Evolutionary conservation across 1,139 yeast species (phyloP), one percentile per base, ranked within the genome.

Genomic region (Nakaseomyces nivariensis): DNA sequence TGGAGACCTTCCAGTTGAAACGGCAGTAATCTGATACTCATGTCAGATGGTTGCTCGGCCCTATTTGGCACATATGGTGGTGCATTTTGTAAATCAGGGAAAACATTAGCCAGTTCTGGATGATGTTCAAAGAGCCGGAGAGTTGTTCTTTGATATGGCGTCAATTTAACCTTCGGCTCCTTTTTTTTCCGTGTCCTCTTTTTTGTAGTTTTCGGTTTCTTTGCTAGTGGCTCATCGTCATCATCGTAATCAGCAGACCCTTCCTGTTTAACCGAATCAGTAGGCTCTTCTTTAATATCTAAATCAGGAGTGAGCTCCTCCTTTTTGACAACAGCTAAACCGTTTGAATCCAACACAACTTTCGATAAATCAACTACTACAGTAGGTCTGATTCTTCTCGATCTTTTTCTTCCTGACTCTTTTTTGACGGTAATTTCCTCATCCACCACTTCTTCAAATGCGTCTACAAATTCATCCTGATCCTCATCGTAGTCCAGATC

Each of bases 1-100:
- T 85, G 78, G 48, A 92, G 72, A 27, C 98, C 98, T 70, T 92
- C 99, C 13, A 79, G 72, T 67, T 92, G 99, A 67, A 94, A 92
- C 0, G 97, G 97, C 42, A 92, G 71, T 42, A 92, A 69, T 38
- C 75, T 75, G 45, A 89, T 75, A 0, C 77, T 77, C 85, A 92
- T 78, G 4, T 87, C 90, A 1, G 71, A 75, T 0, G 98, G 98
- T 60, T 90, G 97, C 7, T 69, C 72, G 0, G 90, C 84, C 51
- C 83, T 71, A 53, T 76, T 79, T 0, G 81, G 79, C 25, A 68
- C 71, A 25, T 81, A 77, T 13, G 64, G 63, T 1, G 78, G 77
- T 4, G 75, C 66, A 2, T 72, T 67, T 44, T 74, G 79, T 37
- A 92, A 71, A 52, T 78, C 76, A 0, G 84, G 79, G 62, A 92